phyloP scores from a whole-genome alignment of 108 stramenopile genomes.

The Pseudonitzschia multistriata region DNA sequence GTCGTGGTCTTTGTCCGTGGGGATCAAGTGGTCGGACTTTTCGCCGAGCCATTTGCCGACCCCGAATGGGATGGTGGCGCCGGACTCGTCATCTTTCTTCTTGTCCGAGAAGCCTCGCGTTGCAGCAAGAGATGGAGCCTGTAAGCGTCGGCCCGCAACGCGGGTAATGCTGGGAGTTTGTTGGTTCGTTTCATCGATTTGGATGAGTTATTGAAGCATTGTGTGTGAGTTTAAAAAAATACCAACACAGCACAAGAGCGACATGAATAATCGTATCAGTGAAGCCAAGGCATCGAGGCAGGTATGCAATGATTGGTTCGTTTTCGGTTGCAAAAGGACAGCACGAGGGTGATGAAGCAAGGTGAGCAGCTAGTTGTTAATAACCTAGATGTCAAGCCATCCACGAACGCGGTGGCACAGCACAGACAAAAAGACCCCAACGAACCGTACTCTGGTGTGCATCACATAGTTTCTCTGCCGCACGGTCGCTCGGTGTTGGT shows the following conservation, averaged over 20 bases:
- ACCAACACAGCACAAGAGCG: neutral
- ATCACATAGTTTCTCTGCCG: neutral
- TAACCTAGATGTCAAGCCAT: too few species aligned
- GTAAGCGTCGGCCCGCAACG: slow-evolving; percentile 32
- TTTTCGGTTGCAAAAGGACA: too few species aligned
- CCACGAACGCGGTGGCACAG: too few species aligned
- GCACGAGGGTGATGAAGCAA: too few species aligned
- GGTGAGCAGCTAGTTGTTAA: too few species aligned
- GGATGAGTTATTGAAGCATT: neutral
- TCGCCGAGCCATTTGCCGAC: slow-evolving; percentile 80
- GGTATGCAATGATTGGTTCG: too few species aligned
- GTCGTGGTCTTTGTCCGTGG: slow-evolving; percentile 74
- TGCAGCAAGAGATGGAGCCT: slow-evolving; percentile 16
- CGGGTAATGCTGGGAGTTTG: slow-evolving; percentile 29
- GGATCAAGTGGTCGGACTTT: slow-evolving; percentile 83
- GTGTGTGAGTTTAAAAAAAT: neutral
- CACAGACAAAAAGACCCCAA: too few species aligned
- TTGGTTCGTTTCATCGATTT: too few species aligned
- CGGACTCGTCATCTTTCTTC: slow-evolving; percentile 19
- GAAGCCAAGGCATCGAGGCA: too few species aligned
- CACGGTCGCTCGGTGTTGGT: neutral
- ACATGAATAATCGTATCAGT: too few species aligned
- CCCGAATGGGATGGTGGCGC: slow-evolving; percentile 68
- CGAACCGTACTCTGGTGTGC: neutral
- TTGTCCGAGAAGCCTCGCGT: slow-evolving; percentile 25